phyloP scores from a whole-genome alignment of 306 rosid genomes.

The Lupinus albus region DNA sequence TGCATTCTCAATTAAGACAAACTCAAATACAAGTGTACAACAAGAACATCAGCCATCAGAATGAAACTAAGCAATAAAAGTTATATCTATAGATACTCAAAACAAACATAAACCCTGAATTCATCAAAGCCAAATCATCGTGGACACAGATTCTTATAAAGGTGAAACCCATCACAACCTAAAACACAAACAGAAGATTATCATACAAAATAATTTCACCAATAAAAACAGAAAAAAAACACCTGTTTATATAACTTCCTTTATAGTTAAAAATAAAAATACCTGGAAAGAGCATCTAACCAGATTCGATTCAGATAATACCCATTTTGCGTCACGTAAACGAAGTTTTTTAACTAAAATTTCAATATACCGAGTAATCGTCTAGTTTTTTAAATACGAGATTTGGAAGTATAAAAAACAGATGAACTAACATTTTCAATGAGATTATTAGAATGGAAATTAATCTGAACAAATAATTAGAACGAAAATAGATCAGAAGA shows the following conservation, averaged over 20 bases:
- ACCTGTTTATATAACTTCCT: not conserved
- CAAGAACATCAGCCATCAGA: not conserved
- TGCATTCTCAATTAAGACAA: conserved; percentile 13
- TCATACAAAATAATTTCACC: not conserved
- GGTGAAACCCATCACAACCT: no score
- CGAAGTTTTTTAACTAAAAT: not conserved
- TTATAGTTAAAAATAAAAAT: no score
- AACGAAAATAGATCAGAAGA: not conserved
- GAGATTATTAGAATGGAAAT: not conserved
- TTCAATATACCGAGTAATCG: not conserved
- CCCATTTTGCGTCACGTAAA: not conserved
- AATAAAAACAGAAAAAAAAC: not conserved
- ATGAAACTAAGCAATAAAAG: conserved; percentile 1
- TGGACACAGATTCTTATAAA: no score
- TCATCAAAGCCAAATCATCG: not conserved
- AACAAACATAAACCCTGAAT: conserved; percentile 3
- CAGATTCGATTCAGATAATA: conserved; percentile 10
- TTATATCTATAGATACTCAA: conserved; percentile 8
- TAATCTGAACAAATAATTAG: not conserved
- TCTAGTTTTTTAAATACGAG: no score
- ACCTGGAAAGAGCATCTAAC: no score
- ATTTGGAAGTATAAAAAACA: not conserved
- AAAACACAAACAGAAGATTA: no score
- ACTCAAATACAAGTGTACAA: not conserved
- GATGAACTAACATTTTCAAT: not conserved